Conservation (phyloP, 1,284 basidiomycete genomes). For the Microbotryum silenes-acaulis region DNA sequence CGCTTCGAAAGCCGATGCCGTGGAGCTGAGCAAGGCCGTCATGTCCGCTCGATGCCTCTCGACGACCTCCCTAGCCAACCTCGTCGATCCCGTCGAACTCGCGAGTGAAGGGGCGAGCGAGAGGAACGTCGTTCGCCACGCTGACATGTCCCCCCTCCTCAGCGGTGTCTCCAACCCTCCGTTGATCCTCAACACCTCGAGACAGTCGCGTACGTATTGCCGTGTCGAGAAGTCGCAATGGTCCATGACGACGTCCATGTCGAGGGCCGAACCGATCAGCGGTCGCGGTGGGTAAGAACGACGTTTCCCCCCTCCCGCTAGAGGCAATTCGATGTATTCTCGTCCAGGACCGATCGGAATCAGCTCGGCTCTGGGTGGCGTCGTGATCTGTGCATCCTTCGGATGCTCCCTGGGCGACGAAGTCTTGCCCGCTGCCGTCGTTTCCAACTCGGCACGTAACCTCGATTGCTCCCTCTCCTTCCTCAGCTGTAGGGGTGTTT, state of each 20-base stretch:
- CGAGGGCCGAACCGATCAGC: constrained; percentile 66
- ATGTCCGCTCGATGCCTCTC: constrained; percentile 18
- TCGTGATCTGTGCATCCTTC: too few species aligned
- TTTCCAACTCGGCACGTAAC: neutral
- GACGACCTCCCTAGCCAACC: constrained; percentile 1
- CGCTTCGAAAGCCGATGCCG: neutral
- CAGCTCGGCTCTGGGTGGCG: constrained; percentile 23
- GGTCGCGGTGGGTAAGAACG: constrained; percentile 65
- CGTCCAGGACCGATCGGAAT: constrained; percentile 57
- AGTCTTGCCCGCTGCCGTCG: too few species aligned
- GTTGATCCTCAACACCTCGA: constrained; percentile 57
- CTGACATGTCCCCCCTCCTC: constrained; percentile 52
- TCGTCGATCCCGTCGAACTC: neutral
- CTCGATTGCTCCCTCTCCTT: constrained; percentile 8
- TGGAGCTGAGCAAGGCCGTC: constrained; percentile 7
- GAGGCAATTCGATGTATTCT: constrained; percentile 60
- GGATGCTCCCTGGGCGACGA: too few species aligned
- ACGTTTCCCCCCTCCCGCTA: constrained; percentile 45
- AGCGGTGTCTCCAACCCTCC: constrained; percentile 48
- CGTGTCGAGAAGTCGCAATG: constrained; percentile 75
- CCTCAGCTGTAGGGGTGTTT: constrained; percentile 15
- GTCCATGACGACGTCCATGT: constrained; percentile 78
- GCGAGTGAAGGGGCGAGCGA: constrained; percentile 2
- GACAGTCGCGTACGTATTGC: constrained; percentile 67
- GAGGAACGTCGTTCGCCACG: constrained; percentile 46